These are phyloP conservation scores for Sporisorium scitamineum DNA, from an alignment of 1,284 basidiomycete genomes.

Conservation along the genomic window DNA sequence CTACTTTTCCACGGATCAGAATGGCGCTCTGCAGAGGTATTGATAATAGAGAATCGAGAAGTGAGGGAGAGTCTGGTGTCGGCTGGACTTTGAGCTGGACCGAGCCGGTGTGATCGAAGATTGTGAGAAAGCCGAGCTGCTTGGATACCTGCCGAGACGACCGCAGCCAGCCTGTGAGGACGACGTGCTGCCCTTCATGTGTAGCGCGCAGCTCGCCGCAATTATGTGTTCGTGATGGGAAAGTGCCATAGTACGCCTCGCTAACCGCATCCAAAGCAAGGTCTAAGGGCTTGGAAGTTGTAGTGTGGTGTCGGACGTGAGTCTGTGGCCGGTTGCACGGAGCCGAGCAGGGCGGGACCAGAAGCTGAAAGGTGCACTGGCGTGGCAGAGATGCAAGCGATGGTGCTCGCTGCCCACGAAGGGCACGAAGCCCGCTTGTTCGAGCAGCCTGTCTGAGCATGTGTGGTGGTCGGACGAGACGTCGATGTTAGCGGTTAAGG, in stretches of 20 bases:
- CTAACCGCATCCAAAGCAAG: too few species aligned
- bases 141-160: conserved; percentile 78
- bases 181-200: conserved; percentile 76
- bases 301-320: not conserved
- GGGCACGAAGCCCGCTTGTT: not conserved
- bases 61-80: conserved; percentile 16
- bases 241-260: conserved; percentile 72
- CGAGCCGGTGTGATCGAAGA: conserved; percentile 81
- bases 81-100: conserved; percentile 75
- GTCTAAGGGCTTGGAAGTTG: not conserved
- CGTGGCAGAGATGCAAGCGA: not conserved
- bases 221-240: conserved; percentile 76
- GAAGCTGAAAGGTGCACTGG: too few species aligned
- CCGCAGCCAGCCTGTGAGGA: conserved; percentile 82
- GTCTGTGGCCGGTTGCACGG: not conserved
- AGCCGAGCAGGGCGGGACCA: not conserved
- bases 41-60: conserved; percentile 74
- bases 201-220: conserved; percentile 76
- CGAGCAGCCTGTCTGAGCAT: conserved; percentile 4
- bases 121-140: conserved; percentile 80
- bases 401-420: not conserved
- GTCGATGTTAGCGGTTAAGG: too few species aligned
- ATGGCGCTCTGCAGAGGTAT: conserved; percentile 56
- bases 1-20: conserved; percentile 42
- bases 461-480: not conserved